Evolutionary conservation across 352 stramenopile species (phyloP), one percentile per base, ranked within the genome.

Genomic region (Pythium phragmitis): DNA sequence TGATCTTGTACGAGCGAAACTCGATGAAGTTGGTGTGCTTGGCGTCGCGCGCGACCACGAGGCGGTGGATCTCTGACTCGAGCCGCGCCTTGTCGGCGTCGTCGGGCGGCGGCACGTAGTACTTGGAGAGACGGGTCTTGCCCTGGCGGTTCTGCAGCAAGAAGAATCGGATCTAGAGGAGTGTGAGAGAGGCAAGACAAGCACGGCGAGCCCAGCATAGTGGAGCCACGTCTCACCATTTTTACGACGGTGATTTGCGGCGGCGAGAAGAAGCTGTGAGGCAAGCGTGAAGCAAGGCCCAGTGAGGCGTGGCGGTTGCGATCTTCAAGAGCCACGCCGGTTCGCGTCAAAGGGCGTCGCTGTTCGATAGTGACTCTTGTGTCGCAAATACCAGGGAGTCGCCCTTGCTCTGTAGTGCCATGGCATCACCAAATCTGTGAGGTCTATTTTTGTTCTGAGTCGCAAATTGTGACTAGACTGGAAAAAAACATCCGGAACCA

Each of bases 81-180:
- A 98, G 77, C 7, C 85, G 83, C 49, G 80, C 74, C 69, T 93
- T 91, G 61, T 90, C 82, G 64, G 89, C 78, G 63, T 96, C 88
- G 49, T 94, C 80, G 23, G 88, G 77, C 56, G 86, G 85, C 19
- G 87, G 84, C 58, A 92, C 83, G 73, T 99, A 99, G 94, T 96
- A 99, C 88, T 99, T 99, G 58, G 96, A 99, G 37, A 99, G 75
- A 12, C 98, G 85, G n/a, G 97, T 99, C 77, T 99, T 99, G 36
- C 98, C 98, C 82, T 99, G 97, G 13, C 94, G 88, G 79, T 99
- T 99, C 87, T 99, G 97, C 49, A 99, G 82, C 60, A 99, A 75
- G 64, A 99, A 98, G 80, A 99, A 99, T 64, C 91, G 88, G 65
- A 98, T 98, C 94, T 93, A 54, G 2, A 59, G 19, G 16, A 26